A percentile compares a stretch with the other conserved stretches of the same genome.
These are phyloP conservation scores for Hylodesmum podocarpum DNA, from an alignment of 306 rosid species.

Conservation along the genomic window DNA sequence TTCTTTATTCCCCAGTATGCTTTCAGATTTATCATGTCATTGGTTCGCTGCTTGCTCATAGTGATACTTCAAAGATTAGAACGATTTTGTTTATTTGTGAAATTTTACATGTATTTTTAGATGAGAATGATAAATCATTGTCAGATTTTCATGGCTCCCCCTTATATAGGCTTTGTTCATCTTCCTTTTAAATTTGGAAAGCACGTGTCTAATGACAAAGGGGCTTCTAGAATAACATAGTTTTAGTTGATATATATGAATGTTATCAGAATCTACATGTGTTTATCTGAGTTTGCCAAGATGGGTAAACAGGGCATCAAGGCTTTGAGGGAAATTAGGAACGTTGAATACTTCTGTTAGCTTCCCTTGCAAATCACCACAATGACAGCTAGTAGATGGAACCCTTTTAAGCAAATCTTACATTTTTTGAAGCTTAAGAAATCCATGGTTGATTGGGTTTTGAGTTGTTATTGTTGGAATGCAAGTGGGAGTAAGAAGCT, in stretches of 20 bases:
- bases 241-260: slow-evolving; percentile 21
- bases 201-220: not conserved
- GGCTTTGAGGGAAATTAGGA: slow-evolving; percentile 15
- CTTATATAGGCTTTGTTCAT: not conserved
- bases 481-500: not conserved
- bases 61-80: not conserved
- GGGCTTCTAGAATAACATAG: not conserved
- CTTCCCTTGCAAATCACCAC: not conserved
- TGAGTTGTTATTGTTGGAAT: not conserved
- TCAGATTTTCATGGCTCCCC: not conserved
- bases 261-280: not conserved
- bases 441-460: slow-evolving; percentile 8
- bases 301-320: not conserved
- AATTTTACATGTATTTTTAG: not conserved
- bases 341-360: not conserved
- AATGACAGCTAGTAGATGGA: too few relatives aligned
- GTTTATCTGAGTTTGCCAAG: not conserved
- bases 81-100: slow-evolving; percentile 22
- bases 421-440: not conserved
- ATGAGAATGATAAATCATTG: slow-evolving; percentile 7
- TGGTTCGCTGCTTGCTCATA: slow-evolving; percentile 3
- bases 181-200: not conserved
- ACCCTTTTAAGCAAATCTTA: slow-evolving; percentile 4
- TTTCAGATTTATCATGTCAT: slow-evolving; percentile 23
- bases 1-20: slow-evolving; percentile 1